Evolutionary conservation across 306 rosid genomes (phyloP).

Genomic region (Casuarina glauca): DNA sequence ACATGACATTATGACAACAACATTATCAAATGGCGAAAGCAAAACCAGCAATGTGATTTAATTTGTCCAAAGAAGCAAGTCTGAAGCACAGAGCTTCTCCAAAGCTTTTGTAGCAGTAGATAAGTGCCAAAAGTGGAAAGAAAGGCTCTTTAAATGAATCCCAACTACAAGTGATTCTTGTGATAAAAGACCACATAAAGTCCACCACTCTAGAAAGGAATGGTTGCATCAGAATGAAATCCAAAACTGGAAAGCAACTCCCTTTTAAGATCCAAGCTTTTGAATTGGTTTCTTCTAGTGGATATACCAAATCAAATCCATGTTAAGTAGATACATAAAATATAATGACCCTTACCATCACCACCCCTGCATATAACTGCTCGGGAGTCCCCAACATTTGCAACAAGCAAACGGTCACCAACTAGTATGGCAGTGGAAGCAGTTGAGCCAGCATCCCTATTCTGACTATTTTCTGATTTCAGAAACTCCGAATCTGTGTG

Average conservation of each 20-base stretch:
- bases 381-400: constrained; percentile 95
- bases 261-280: not conserved
- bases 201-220: not conserved
- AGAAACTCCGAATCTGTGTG: constrained; percentile 89
- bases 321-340: constrained; percentile 2
- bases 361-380: constrained; percentile 96
- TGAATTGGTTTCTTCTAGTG: not conserved
- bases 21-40: not conserved
- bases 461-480: constrained; percentile 82
- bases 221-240: not conserved
- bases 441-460: constrained; percentile 96
- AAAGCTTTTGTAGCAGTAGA: not conserved
- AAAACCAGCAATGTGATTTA: not conserved
- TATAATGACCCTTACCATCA: constrained; percentile 51
- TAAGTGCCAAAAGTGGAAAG: not conserved
- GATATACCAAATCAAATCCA: not conserved
- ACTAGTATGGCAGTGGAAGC: constrained; percentile 97
- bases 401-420: constrained; percentile 94
- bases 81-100: not conserved
- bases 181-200: not conserved
- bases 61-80: not conserved
- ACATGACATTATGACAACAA: not conserved
- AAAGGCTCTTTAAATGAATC: not conserved
- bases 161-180: not conserved
- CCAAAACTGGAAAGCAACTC: not conserved